A percentile compares a stretch with the other conserved stretches of the same genome.
Conservation (phyloP, 495 filamentous ascomycete species). For the Elasticomyces elasticus region DNA sequence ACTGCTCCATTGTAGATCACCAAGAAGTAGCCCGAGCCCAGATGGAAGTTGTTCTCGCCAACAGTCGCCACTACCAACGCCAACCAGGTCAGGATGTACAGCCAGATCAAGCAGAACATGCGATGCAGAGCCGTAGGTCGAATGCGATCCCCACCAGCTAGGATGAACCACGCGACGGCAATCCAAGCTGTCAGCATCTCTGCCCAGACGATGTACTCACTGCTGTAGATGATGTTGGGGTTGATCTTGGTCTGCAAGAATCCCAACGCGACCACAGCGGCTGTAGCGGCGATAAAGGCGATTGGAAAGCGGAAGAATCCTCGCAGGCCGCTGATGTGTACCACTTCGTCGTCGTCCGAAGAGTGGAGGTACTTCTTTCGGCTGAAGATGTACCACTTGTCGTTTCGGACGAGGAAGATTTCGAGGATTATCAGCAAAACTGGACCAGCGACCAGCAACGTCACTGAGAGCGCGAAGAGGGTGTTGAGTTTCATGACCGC, state of each 20-base stretch:
- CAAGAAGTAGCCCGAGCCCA: constrained; percentile 73
- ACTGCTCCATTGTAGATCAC: constrained; percentile 67
- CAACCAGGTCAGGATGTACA: constrained; percentile 64
- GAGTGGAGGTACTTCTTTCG: constrained; percentile 44
- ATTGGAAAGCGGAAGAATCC: constrained; percentile 80
- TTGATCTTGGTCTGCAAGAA: constrained; percentile 75
- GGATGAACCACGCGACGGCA: constrained; percentile 71
- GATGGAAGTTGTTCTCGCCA: constrained; percentile 55
- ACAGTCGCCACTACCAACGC: constrained; percentile 64
- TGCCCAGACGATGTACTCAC: constrained; percentile 60
- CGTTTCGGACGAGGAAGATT: constrained; percentile 51
- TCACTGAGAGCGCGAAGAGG: constrained; percentile 78
- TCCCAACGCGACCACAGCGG: constrained; percentile 58
- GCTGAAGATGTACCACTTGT: constrained; percentile 77
- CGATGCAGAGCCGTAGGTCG: constrained; percentile 82
- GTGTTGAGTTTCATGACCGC: constrained; percentile 69
- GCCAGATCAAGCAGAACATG: constrained; percentile 71
- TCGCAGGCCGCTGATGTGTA: constrained; percentile 61
- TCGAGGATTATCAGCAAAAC: constrained; percentile 58
- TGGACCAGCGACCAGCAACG: constrained; percentile 67
- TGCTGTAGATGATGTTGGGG: constrained; percentile 78
- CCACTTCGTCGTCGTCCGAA: constrained; percentile 47
- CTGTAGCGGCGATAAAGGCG: constrained; percentile 58
- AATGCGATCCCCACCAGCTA: constrained; percentile 67
- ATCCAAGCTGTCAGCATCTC: constrained; percentile 81